Evolutionary conservation across 108 stramenopile genomes (phyloP).

Genomic region (Conticribra weissflogii): DNA sequence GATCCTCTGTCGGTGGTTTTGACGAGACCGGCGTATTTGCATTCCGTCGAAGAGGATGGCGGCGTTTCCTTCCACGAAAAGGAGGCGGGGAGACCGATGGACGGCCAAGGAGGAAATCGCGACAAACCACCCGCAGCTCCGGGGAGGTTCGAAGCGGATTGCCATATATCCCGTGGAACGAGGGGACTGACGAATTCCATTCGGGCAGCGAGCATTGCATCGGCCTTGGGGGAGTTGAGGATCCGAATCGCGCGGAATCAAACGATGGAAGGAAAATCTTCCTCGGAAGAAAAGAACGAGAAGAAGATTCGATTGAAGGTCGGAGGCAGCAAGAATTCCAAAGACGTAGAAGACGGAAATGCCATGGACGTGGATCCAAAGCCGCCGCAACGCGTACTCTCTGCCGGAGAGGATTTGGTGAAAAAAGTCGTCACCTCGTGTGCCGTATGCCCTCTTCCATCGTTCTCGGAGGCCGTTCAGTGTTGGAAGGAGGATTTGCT

Average conservation of each 20-base stretch:
- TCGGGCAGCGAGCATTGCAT: constrained; percentile 80
- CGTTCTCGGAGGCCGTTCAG: constrained; percentile 24
- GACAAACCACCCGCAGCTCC: not conserved
- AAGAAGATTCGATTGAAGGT: not conserved
- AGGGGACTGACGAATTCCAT: constrained; percentile 72
- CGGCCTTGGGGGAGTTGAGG: constrained; percentile 74
- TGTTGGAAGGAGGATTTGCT: constrained; percentile 68
- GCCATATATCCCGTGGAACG: constrained; percentile 71
- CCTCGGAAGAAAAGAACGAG: not conserved
- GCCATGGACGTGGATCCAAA: not conserved
- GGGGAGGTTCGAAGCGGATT: constrained; percentile 73
- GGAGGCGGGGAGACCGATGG: not conserved
- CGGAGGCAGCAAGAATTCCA: not conserved
- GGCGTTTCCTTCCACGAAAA: not conserved
- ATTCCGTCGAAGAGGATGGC: constrained; percentile 33
- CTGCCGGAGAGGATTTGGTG: too few relatives aligned
- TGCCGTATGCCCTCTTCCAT: constrained; percentile 5
- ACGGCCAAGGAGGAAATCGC: not conserved
- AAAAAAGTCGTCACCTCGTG: too few relatives aligned
- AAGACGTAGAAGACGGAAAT: not conserved
- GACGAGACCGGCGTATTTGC: constrained; percentile 25
- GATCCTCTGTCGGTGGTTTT: constrained; percentile 43
- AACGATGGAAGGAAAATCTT: too few relatives aligned
- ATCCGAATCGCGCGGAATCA: constrained; percentile 29
- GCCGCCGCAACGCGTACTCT: too few relatives aligned